These are phyloP conservation scores for Naegleria fowleri DNA, from an alignment of 208 protist species.

Conservation along the genomic window DNA sequence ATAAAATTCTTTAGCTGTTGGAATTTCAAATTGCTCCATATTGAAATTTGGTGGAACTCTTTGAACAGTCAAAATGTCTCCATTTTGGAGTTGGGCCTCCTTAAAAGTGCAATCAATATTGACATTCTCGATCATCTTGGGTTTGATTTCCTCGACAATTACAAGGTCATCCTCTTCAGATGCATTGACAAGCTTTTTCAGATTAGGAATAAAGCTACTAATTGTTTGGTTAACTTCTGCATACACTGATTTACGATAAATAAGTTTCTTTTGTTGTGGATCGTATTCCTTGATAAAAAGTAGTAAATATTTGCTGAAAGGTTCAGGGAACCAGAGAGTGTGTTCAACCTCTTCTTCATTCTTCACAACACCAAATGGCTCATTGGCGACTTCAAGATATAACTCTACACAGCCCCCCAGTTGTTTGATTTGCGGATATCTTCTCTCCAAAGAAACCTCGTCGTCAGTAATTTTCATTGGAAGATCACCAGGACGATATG, in stretches of 20 bases:
- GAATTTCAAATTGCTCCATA: not conserved
- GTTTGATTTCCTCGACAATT: not conserved
- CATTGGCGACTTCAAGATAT: not conserved
- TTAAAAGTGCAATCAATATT: not conserved
- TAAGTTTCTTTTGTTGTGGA: not conserved
- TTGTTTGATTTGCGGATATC: not conserved
- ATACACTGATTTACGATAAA: not conserved
- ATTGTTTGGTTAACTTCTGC: not conserved
- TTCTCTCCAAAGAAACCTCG: not conserved
- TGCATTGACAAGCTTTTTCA: not conserved
- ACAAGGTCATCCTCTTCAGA: not conserved
- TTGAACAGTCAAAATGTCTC: conserved; percentile 9
- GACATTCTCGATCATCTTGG: not conserved
- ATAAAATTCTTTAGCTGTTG: not conserved
- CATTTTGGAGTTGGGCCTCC: not conserved
- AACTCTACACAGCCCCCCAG: not conserved
- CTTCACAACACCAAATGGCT: not conserved
- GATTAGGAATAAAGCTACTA: not conserved
- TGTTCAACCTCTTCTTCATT: not conserved
- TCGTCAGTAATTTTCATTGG: not conserved
- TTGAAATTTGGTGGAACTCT: not conserved
- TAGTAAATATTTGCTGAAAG: not conserved
- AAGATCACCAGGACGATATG: not conserved
- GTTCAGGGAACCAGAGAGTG: not conserved
- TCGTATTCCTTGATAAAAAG: conserved; percentile 17